Evolutionary conservation across 148 eudicot genomes (phyloP).

Genomic region (Cornus florida): DNA sequence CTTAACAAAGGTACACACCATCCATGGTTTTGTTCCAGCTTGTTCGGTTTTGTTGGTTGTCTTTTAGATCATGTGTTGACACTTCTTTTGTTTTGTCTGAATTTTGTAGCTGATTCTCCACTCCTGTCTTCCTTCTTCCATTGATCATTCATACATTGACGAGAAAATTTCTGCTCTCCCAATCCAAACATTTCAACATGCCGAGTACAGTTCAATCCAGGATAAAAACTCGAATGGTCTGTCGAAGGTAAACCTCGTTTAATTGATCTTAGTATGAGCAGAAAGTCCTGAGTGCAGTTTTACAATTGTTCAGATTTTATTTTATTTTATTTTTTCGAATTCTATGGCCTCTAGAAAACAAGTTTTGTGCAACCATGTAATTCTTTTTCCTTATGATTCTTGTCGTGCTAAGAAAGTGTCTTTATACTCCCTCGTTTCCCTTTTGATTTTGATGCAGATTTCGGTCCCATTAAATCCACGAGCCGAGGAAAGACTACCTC

Average conservation of each 20-base stretch:
- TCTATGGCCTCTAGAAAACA: background rate
- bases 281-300: background rate
- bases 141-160: slow-evolving; percentile 11
- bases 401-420: background rate
- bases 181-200: slow-evolving; percentile 9
- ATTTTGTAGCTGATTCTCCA: slow-evolving; percentile 25
- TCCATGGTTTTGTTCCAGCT: background rate
- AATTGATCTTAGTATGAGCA: background rate
- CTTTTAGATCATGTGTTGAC: background rate
- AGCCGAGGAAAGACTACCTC: slow-evolving; percentile 36
- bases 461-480: slow-evolving; percentile 33
- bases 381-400: background rate
- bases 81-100: background rate
- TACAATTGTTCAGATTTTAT: background rate
- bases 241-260: slow-evolving; percentile 21
- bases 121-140: background rate
- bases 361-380: too few relatives aligned
- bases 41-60: too few relatives aligned
- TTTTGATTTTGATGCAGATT: slow-evolving; percentile 20
- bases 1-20: slow-evolving; percentile 52
- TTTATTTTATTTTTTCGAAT: background rate
- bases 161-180: slow-evolving; percentile 17
- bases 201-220: slow-evolving; percentile 6
- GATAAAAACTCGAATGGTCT: slow-evolving; percentile 18
- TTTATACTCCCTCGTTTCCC: background rate